phyloP scores from a whole-genome alignment of 2,329 filamentous ascomycete species.

The Diaporthe ilicicola region DNA sequence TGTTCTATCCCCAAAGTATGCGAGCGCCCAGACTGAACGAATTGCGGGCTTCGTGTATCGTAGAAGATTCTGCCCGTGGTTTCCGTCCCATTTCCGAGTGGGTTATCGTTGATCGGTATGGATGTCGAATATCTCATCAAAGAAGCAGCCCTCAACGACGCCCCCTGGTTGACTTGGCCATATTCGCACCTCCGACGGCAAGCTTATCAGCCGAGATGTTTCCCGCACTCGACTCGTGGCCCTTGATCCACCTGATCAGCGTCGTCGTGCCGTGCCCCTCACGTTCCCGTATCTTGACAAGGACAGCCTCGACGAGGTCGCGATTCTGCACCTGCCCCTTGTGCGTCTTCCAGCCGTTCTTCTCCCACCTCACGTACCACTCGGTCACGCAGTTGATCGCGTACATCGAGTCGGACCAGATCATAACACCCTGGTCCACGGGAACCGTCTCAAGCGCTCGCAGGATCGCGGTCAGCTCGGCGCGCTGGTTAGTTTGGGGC shows the following conservation, averaged over 20 bases:
- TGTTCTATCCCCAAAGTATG: background rate
- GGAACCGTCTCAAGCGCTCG: constrained; percentile 83
- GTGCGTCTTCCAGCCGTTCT: constrained; percentile 79
- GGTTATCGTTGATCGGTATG: background rate
- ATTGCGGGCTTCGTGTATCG: background rate
- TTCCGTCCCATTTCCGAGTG: background rate
- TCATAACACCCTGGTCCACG: constrained; percentile 72
- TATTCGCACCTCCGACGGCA: constrained; percentile 71
- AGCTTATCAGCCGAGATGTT: constrained; percentile 84
- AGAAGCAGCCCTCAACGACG: constrained; percentile 24
- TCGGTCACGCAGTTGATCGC: constrained; percentile 87
- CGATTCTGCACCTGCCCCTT: constrained; percentile 83
- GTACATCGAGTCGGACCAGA: constrained; percentile 91
- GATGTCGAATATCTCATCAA: background rate
- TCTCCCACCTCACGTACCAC: constrained; percentile 83
- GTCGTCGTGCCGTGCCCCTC: constrained; percentile 68
- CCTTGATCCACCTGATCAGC: constrained; percentile 88
- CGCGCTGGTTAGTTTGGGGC: constrained; percentile 91
- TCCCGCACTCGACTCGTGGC: constrained; percentile 76
- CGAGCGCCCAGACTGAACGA: background rate
- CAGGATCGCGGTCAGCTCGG: constrained; percentile 89
- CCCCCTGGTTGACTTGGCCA: constrained; percentile 25
- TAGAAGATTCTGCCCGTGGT: background rate
- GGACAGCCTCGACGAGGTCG: constrained; percentile 80
- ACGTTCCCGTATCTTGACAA: constrained; percentile 76